Base-by-base conservation (phyloP, 2,329 filamentous ascomycete genomes). In the Sordariomycetes sp. region DNA sequence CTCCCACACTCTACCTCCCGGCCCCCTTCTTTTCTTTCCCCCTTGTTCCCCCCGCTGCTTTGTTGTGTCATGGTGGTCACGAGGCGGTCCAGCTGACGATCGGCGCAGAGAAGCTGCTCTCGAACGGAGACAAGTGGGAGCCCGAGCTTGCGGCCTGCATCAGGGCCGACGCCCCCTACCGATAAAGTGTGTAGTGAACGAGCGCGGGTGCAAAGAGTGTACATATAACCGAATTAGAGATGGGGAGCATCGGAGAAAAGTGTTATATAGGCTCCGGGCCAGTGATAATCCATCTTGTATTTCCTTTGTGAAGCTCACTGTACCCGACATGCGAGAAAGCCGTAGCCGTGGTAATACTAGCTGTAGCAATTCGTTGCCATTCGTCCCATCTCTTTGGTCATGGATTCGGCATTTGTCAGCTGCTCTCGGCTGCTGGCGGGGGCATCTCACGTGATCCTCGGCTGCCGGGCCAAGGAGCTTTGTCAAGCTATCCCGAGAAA, bases 101-200 rank as follows among this genome's bases (percentile, higher is more conserved):
- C 6, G 28, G 35, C 77, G 87, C 34, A 57, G 55, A 95, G 78
- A 95, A 95, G 76, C 75, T 95, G 62, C 73, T 96, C 62, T 76
- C 88, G 63, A 95, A 95, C 69, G 89, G 90, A 66, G 90, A 95
- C 76, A 92, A 91, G 75, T 99, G 94, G 94, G 94, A 99, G 77
- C 91, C 94, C 8, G 94, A 99, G 75, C 79, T 99, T 67, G 92
- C 92, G 1, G 92, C 94, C 59, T 85, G 83, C 64, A 94, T 94
- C 69, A 86, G 90, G 68, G 94, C 94, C 60, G 94, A 99, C 78
- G 85, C 91, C 57, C 92, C 92, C 55, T 97, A 91, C 77, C 82
- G 88, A 80, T 92, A 85, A 73, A 64, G 59, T 24, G 28, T 8
- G 34, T n/a, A n/a, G 34, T 25, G 35, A 22, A 6, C 17, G 20